phyloP scores from a whole-genome alignment of 2,329 filamentous ascomycete species.

The Fusarium sp. region DNA sequence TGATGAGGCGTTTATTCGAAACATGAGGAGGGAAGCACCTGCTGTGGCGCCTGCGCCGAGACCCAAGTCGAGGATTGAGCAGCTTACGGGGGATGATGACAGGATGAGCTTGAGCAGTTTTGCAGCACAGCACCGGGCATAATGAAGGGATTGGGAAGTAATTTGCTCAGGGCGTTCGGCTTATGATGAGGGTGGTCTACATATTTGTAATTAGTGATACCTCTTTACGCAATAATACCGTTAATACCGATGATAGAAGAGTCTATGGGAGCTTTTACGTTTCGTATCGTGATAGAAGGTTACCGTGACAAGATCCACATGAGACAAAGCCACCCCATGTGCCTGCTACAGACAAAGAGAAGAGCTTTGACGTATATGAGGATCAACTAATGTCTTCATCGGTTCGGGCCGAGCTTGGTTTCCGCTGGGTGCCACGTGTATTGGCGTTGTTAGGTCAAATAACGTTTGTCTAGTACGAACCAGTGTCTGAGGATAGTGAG shows the following conservation, averaged over 20 bases:
- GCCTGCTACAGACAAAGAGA: background rate
- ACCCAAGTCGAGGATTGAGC: background rate
- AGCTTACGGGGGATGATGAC: slow-evolving; percentile 25
- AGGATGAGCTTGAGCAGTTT: slow-evolving; percentile 40
- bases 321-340: background rate
- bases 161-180: background rate
- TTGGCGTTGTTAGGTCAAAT: background rate
- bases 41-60: slow-evolving; percentile 18
- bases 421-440: background rate
- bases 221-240: background rate
- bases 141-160: background rate
- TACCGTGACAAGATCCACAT: background rate
- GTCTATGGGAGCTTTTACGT: no score
- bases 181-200: background rate
- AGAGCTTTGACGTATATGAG: background rate
- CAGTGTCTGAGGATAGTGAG: background rate
- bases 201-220: slow-evolving; percentile 17
- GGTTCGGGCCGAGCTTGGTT: background rate
- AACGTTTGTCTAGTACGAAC: no score
- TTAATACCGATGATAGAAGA: background rate
- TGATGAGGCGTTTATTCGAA: slow-evolving; percentile 19
- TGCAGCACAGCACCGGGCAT: slow-evolving; percentile 29
- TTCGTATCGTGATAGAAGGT: no score
- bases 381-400: background rate
- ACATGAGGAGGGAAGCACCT: slow-evolving; percentile 26